phyloP scores from a whole-genome alignment of 2,329 filamentous ascomycete genomes.

The Alternaria consortialis region DNA sequence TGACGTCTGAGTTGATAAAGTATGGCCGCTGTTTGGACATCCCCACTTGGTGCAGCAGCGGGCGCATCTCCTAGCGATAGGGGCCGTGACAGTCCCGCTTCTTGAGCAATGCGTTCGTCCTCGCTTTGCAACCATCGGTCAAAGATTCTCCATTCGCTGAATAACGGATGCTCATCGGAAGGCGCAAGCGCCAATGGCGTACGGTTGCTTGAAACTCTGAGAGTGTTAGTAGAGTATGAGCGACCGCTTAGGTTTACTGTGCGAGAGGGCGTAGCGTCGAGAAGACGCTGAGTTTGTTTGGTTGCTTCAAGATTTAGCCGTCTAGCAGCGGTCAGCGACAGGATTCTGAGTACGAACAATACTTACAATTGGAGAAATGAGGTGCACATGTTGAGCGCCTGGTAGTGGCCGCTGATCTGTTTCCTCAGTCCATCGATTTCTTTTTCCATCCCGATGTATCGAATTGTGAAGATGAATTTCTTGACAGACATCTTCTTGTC shows the following conservation, averaged over 20 bases:
- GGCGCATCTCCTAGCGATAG: slow-evolving; percentile 35
- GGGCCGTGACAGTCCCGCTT: slow-evolving; percentile 28
- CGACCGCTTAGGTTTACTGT: slow-evolving; percentile 39
- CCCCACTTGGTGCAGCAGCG: slow-evolving; percentile 22
- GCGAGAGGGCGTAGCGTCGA: slow-evolving; percentile 35
- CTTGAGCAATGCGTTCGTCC: slow-evolving; percentile 37
- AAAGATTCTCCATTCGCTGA: slow-evolving; percentile 44
- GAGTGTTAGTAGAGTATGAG: slow-evolving; percentile 34
- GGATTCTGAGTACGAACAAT: background rate
- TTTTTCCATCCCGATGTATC: slow-evolving; percentile 47
- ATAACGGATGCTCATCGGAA: slow-evolving; percentile 41
- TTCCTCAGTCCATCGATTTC: slow-evolving; percentile 42
- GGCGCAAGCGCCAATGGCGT: slow-evolving; percentile 32
- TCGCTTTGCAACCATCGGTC: slow-evolving; percentile 39
- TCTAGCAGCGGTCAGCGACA: slow-evolving; percentile 26
- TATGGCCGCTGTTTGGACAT: slow-evolving; percentile 38
- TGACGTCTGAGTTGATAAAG: slow-evolving; percentile 40
- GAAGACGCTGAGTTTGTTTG: slow-evolving; percentile 31
- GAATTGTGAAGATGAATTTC: slow-evolving; percentile 42
- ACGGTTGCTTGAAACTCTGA: slow-evolving; percentile 27
- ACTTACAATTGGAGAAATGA: slow-evolving; percentile 43
- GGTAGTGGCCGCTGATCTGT: slow-evolving; percentile 42
- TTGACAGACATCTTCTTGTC: slow-evolving; percentile 44
- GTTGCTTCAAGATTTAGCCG: slow-evolving; percentile 42
- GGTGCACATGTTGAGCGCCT: slow-evolving; percentile 44